phyloP scores from a whole-genome alignment of 345 rosid genomes.

The Hibiscus trionum region DNA sequence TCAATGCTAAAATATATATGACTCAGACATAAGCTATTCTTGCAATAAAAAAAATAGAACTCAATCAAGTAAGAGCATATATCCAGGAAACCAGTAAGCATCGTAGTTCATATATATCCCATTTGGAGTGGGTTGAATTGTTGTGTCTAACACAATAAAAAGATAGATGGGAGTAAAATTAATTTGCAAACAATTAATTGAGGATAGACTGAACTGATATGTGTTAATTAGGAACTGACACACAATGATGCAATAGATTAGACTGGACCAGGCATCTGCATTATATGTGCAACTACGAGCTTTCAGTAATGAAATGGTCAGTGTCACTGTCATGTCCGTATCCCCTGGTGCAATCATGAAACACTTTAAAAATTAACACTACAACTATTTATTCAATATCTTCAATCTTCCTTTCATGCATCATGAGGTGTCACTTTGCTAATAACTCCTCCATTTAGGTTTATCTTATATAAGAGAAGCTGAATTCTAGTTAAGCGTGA shows the following conservation, averaged over 20 bases:
- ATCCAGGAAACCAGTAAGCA: neutral
- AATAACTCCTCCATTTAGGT: neutral
- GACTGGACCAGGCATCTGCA: neutral
- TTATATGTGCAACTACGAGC: neutral
- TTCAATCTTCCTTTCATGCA: neutral
- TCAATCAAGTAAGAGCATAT: neutral
- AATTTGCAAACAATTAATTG: neutral
- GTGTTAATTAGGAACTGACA: neutral
- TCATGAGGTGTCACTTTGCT: neutral
- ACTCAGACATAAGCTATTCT: neutral
- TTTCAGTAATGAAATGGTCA: neutral
- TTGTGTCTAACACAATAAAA: neutral
- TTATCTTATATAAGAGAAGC: neutral
- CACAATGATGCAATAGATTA: neutral
- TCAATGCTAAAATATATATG: neutral
- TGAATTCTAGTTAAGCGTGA: no score
- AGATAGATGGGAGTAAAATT: neutral
- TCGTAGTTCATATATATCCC: neutral
- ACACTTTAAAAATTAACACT: neutral
- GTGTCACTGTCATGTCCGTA: neutral
- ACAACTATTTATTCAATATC: neutral
- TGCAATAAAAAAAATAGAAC: conserved; percentile 9
- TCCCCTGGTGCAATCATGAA: neutral
- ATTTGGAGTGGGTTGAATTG: neutral
- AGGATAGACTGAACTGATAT: neutral